Base-by-base conservation (phyloP, 164 flowering plant species). In the Cinnamomum micranthum region DNA sequence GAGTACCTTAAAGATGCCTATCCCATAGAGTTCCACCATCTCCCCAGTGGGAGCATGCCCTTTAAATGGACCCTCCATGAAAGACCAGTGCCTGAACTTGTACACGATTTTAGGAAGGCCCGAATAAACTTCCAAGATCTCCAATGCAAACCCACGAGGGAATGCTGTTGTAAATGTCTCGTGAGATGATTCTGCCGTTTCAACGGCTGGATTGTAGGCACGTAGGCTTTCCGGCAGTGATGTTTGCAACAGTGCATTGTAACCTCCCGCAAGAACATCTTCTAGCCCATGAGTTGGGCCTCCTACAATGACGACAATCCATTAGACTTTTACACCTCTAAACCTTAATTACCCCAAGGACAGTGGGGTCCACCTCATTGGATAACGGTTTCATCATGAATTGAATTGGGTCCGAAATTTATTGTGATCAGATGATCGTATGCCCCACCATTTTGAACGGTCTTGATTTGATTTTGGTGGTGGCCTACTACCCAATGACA, bases 61-160 rank as follows among this genome's bases (percentile, higher is more conserved):
- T 78, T 89, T 86, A 80, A 88, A 92, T 76, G 97, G 91, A 27
- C 94, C 93, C 63, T 92, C 97, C 89, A 87, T 86, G 83, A 68
- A 88, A 28, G 86, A 91, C 95, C 97, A 92, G 74, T 92, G 97
- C 81, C 97, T 84, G 83, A 91, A 92, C 81, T 91, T 88, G 85
- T 86, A 92, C 1, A 74, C 85, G 24, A 92, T 85, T 72, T 69
- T 73, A 0, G 97, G 97, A 1, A 92, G 91, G 3, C 91, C 94
- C 0, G 93, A 82, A 65, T 86, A 92, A 25, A 90, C 97, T 1
- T 86, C 82, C 13, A 89, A 25, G 64, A 90, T 78, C 67, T 92
- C 97, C 2, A 87, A 12, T 9, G 91, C 92, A 70, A 91, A 90
- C 14, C 97, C 97, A 3, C 97, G 82, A 17, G 94, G 90, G 59